These are phyloP conservation scores for Trypanosoma theileri DNA, from an alignment of 208 protist genomes.

Conservation along the genomic window DNA sequence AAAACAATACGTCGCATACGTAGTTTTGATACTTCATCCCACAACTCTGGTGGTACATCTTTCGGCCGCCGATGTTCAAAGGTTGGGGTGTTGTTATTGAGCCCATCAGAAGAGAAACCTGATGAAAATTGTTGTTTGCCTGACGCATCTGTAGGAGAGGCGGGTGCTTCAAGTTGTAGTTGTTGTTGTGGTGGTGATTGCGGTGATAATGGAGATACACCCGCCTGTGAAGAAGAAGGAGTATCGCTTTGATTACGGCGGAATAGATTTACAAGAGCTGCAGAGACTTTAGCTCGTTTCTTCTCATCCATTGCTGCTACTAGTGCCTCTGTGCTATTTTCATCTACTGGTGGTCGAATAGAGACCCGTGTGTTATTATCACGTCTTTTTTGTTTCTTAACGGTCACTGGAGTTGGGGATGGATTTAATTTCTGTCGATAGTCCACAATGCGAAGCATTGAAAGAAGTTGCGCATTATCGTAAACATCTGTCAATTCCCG, in stretches of 20 bases:
- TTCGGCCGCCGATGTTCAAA: conserved; percentile 21
- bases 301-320: conserved; percentile 36
- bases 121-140: background rate
- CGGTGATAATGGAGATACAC: background rate
- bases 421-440: conserved; percentile 24
- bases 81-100: background rate
- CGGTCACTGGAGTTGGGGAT: background rate
- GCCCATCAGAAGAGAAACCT: background rate
- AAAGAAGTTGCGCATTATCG: conserved; percentile 14
- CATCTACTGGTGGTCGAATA: background rate
- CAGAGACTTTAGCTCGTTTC: conserved; percentile 27
- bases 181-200: background rate
- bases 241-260: conserved; percentile 3
- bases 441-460: conserved; percentile 19
- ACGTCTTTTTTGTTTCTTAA: conserved; percentile 22
- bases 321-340: conserved; percentile 29
- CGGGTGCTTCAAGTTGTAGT: background rate
- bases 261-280: conserved; percentile 23
- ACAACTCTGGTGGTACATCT: conserved; percentile 45
- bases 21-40: conserved; percentile 46
- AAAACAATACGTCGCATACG: conserved; percentile 31
- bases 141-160: background rate
- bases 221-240: background rate
- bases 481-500: conserved; percentile 20
- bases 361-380: background rate